Evolutionary conservation across 441 rosid species (phyloP), one percentile per base, ranked within the genome.

Genomic region (Bruguiera hainesii): DNA sequence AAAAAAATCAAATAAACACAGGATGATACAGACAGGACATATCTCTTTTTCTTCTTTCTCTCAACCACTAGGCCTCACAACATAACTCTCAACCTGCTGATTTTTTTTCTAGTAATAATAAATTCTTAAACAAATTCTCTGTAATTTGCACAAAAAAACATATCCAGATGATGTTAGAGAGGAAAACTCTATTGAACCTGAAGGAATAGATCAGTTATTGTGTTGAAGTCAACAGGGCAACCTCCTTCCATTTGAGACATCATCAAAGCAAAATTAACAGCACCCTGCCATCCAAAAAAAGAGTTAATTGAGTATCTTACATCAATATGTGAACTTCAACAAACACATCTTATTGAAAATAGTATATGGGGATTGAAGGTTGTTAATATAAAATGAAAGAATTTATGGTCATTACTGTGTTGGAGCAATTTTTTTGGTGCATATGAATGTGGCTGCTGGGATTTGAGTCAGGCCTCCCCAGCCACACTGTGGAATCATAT

Each of bases 161-260:
- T 55, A 23, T 26, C 7, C 23, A 20, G 6, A 55, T 55, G 21
- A 55, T 55, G 29, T 10, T 2, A 55, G 5, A 23, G 16, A 55
- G 13, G 58, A 26, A 23, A 23, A 23, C 16, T 26, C 58, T 3
- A 26, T 55, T 75, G 69, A 61, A 93, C 99, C 98, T 96, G 99
- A 77, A 96, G 98, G 71, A 96, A 96, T 64, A 96, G 97, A 86
- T 96, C 99, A 26, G 99, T 93, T 48, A 96, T 93, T 48, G 98
- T 96, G 62, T 93, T 96, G 82, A 91, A 96, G 75, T 93, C 99
- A 78, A 96, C 82, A 23, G 98, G 99, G 72, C 97, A 93, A 42
- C 98, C 99, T 67, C 98, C 99, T 79, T 93, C 99, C 98, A 96
- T 96, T 91, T 96, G 98, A 61, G 99, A 91, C 99, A 96, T 96